phyloP scores from a whole-genome alignment of 1,284 basidiomycete genomes.

The Cryptococcus wingfieldii region DNA sequence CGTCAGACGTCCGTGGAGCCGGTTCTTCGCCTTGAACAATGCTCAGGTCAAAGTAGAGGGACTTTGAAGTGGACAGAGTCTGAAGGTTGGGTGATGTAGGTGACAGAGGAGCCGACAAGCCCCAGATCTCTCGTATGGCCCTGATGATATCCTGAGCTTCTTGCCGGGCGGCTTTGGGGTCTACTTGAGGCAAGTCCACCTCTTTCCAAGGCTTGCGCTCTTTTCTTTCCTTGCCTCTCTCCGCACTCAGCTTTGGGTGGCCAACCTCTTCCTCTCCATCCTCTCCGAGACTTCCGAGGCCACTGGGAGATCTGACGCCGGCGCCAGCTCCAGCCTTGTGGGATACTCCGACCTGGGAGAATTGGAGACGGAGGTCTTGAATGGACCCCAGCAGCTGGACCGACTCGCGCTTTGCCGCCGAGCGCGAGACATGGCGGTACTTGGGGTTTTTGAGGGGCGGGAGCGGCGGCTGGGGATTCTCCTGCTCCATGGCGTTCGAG shows the following conservation, averaged over 20 bases:
- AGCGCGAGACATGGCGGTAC: conserved; percentile 40
- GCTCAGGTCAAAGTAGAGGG: conserved; percentile 10
- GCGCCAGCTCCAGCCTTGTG: conserved; percentile 37
- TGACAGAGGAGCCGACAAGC: conserved; percentile 11
- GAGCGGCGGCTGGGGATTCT: background rate
- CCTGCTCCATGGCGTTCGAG: background rate
- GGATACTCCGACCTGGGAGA: conserved; percentile 29
- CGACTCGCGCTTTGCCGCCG: conserved; percentile 45
- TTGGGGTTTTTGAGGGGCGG: conserved; percentile 24
- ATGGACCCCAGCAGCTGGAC: conserved; percentile 47
- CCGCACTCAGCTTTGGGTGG: conserved; percentile 5
- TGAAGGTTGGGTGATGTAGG: conserved; percentile 6
- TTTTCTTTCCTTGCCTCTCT: background rate
- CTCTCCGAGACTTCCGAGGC: conserved; percentile 17
- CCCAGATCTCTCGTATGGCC: conserved; percentile 21
- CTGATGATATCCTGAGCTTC: conserved; percentile 26
- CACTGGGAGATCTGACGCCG: conserved; percentile 21
- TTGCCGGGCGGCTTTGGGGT: conserved; percentile 21
- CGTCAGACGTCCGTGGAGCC: conserved; percentile 7
- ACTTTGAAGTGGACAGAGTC: conserved; percentile 5
- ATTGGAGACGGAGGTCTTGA: conserved; percentile 44
- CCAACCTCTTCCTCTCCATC: conserved; percentile 29
- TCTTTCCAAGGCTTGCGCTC: conserved; percentile 39
- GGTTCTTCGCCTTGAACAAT: background rate
- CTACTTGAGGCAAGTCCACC: conserved; percentile 32